A percentile compares a stretch with the other conserved stretches of the same genome.
Conservation (phyloP, 805 yeast genomes). For the Candida coleopterorum region DNA sequence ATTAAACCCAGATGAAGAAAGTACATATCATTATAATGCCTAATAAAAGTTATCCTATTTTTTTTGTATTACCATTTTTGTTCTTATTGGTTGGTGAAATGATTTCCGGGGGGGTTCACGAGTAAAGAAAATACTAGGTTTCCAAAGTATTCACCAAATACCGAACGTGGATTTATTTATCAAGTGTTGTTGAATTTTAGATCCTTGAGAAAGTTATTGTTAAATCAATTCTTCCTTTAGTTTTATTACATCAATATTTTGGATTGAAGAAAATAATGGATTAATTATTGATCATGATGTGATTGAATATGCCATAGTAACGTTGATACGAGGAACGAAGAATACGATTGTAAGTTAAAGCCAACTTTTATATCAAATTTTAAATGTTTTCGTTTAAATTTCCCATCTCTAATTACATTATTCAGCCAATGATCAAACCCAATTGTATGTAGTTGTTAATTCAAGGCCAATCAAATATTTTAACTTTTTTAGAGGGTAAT, state of each 20-base stretch:
- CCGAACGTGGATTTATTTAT: background rate
- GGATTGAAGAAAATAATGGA: conserved; percentile 29
- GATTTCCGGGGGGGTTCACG: background rate
- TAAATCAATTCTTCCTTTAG: background rate
- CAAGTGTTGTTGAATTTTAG: background rate
- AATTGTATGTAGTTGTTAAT: conserved; percentile 58
- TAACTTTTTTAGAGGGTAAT: too few species aligned
- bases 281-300: conserved; percentile 18
- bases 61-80: conserved; percentile 22
- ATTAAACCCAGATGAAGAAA: conserved; percentile 15
- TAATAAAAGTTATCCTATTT: conserved; percentile 19
- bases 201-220: background rate
- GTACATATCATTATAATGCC: conserved; percentile 19
- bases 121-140: background rate
- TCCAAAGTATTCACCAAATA: background rate
- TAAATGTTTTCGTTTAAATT: conserved; percentile 2
- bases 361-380: background rate
- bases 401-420: conserved; percentile 11
- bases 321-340: conserved; percentile 16
- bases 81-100: conserved; percentile 5
- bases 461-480: conserved; percentile 86
- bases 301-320: conserved; percentile 11
- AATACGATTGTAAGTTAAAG: conserved; percentile 1
- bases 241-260: conserved; percentile 20
- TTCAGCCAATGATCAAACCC: conserved; percentile 56